Percentiles rank a stretch among this genome's conserved stretches.
phyloP scores from a whole-genome alignment of 2,329 filamentous ascomycete species.

The Penicillium sp. region DNA sequence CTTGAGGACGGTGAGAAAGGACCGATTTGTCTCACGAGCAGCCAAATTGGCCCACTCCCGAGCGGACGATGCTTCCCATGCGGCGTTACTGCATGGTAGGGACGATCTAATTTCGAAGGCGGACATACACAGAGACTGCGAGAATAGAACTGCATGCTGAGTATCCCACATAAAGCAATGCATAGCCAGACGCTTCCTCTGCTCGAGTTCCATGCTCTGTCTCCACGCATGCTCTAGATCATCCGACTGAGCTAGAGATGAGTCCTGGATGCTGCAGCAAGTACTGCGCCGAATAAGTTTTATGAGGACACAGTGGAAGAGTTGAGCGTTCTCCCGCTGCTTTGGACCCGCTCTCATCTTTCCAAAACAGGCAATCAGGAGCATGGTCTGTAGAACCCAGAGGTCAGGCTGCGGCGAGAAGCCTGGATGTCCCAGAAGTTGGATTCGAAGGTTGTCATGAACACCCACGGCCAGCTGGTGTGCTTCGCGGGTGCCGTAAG shows the following conservation, averaged over 20 bases:
- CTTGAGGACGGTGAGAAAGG: slow-evolving; percentile 57
- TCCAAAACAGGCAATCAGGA: slow-evolving; percentile 65
- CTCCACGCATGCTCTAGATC: slow-evolving; percentile 52
- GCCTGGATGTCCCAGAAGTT: slow-evolving; percentile 58
- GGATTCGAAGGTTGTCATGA: slow-evolving; percentile 59
- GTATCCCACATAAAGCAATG: slow-evolving; percentile 68
- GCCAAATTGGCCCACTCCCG: slow-evolving; percentile 51
- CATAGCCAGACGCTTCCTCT: slow-evolving; percentile 60
- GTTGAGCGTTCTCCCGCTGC: slow-evolving; percentile 63
- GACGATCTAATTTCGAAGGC: slow-evolving; percentile 61
- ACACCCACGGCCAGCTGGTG: slow-evolving; percentile 63
- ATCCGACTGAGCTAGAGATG: slow-evolving; percentile 34
- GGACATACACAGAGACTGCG: slow-evolving; percentile 67
- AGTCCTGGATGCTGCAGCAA: slow-evolving; percentile 49
- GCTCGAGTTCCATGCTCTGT: slow-evolving; percentile 56
- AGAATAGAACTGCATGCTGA: slow-evolving; percentile 64
- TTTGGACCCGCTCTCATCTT: slow-evolving; percentile 63
- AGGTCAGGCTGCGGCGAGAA: slow-evolving; percentile 61
- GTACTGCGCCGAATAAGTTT: slow-evolving; percentile 56
- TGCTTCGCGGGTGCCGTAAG: slow-evolving; percentile 59
- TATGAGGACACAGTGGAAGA: slow-evolving; percentile 59
- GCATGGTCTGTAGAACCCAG: slow-evolving; percentile 62
- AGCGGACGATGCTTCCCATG: slow-evolving; percentile 60
- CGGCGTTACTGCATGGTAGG: slow-evolving; percentile 54
- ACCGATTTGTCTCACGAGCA: slow-evolving; percentile 35